Evolutionary conservation across 495 filamentous ascomycete genomes (phyloP).

Genomic region (Aspergillus ellipticus): DNA sequence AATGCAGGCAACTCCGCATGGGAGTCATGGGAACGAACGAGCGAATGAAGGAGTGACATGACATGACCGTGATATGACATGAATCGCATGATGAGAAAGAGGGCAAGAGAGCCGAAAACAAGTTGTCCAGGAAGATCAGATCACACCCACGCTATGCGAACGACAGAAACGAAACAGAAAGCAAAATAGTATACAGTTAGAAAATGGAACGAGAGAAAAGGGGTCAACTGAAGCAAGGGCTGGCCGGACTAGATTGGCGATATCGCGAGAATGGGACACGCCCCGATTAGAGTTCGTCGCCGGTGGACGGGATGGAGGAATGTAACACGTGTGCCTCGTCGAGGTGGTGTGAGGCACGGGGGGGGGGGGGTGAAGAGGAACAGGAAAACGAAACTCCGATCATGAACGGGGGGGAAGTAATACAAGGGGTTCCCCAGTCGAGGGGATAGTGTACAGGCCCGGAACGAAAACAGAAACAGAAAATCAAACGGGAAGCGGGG

Average conservation of each 20-base stretch:
- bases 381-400: background rate
- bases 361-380: background rate
- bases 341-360: slow-evolving; percentile 9
- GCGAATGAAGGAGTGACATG: slow-evolving; percentile 22
- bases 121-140: background rate
- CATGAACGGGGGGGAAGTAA: background rate
- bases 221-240: slow-evolving; percentile 8
- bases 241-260: background rate
- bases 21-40: background rate
- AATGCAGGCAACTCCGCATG: background rate
- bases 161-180: slow-evolving; percentile 1
- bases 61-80: slow-evolving; percentile 14
- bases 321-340: slow-evolving; percentile 19
- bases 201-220: background rate
- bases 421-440: too few relatives aligned
- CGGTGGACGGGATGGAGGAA: slow-evolving; percentile 1
- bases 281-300: background rate
- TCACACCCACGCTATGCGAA: slow-evolving; percentile 26
- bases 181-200: background rate
- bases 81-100: background rate
- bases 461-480: background rate
- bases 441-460: slow-evolving; percentile 7
- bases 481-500: background rate
- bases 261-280: background rate
- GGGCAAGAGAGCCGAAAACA: slow-evolving; percentile 5